A percentile compares a stretch with the other conserved stretches of the same genome.
Evolutionary conservation across 768 basidiomycete genomes (phyloP).

Genomic region (Pilatotrama ljubarskyi): DNA sequence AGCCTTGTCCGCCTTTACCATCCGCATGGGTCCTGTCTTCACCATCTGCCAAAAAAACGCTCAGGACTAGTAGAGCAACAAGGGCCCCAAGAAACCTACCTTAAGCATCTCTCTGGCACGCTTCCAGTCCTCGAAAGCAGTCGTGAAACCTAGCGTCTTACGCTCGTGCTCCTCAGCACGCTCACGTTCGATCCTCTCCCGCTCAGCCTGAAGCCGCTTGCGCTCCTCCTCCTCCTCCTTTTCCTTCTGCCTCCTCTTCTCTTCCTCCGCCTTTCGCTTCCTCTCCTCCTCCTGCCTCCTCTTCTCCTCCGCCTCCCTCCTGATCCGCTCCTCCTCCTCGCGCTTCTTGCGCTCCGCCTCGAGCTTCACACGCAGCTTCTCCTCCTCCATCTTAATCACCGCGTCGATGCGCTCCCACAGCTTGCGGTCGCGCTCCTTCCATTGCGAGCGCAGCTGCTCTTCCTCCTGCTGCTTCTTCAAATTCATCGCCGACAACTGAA

Average conservation of each 20-base stretch:
- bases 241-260: slow-evolving; percentile 25
- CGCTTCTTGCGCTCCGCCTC: slow-evolving; percentile 57
- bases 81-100: slow-evolving; percentile 39
- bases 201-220: slow-evolving; percentile 32
- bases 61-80: slow-evolving; percentile 18
- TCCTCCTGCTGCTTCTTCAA: slow-evolving; percentile 49
- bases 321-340: slow-evolving; percentile 50
- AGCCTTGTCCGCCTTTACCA: slow-evolving; percentile 58
- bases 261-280: slow-evolving; percentile 30
- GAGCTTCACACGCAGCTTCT: slow-evolving; percentile 49
- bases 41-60: slow-evolving; percentile 44
- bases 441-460: slow-evolving; percentile 41
- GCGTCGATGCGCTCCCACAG: slow-evolving; percentile 61
- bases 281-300: slow-evolving; percentile 29
- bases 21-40: slow-evolving; percentile 63
- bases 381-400: slow-evolving; percentile 64
- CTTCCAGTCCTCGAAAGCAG: slow-evolving; percentile 65
- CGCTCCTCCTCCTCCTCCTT: slow-evolving; percentile 39
- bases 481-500: slow-evolving; percentile 43
- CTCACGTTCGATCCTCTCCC: slow-evolving; percentile 32
- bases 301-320: slow-evolving; percentile 32
- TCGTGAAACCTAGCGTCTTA: slow-evolving; percentile 50
- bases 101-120: slow-evolving; percentile 52
- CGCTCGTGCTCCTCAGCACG: slow-evolving; percentile 40
- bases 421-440: slow-evolving; percentile 45